Evolutionary conservation across 2,329 filamentous ascomycete genomes (phyloP), one percentile per base, ranked within the genome.

Genomic region (Cryphonectria japonica): DNA sequence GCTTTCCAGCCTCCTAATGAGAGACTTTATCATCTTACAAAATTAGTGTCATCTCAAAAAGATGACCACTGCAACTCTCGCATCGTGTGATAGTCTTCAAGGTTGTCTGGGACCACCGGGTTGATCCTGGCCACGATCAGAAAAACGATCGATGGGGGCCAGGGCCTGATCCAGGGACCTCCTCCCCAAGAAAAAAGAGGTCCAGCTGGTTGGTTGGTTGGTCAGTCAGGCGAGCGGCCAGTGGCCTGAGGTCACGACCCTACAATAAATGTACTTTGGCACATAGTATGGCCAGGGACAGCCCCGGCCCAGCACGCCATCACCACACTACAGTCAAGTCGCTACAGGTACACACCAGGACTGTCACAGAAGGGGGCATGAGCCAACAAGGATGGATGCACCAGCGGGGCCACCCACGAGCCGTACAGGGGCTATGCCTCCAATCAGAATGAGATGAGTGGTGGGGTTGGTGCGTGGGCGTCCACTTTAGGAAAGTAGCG

Each of bases 401-500:
- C 61, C 13, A 19, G 37, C 41, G 61, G n/a, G n/a, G n/a, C 61
- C 37, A 19, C n/a, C 61, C n/a, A 64, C 13, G 63, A 41, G 22
- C 63, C 43, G 26, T 29, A 37, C 43, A 41, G 63, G 63, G 54
- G 54, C n/a, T 39, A 29, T 29, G 14, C 43, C 3, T 16, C 63
- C 63, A 65, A 65, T 65, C 63, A 65, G 9, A 11, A 29, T 43
- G 41, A 34, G 26, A 46, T 52, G 29, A 46, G 9, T 26, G n/a
- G 63, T 34, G 39, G 63, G 63, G 63, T 32, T 14, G 63, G 41
- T 65, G 43, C 63, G 63, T 52, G 63, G 63, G 63, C 63, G 63
- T 65, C 63, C 63, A 65, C 63, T 65, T 65, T 65, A 11, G 63
- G 63, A 46, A 65, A 65, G 43, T 52, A 65, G 63, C 63, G 63